Evolutionary conservation across 2,329 filamentous ascomycete genomes (phyloP), one percentile per base, ranked within the genome.

Genomic region (Rhytidhysteron rufulum): DNA sequence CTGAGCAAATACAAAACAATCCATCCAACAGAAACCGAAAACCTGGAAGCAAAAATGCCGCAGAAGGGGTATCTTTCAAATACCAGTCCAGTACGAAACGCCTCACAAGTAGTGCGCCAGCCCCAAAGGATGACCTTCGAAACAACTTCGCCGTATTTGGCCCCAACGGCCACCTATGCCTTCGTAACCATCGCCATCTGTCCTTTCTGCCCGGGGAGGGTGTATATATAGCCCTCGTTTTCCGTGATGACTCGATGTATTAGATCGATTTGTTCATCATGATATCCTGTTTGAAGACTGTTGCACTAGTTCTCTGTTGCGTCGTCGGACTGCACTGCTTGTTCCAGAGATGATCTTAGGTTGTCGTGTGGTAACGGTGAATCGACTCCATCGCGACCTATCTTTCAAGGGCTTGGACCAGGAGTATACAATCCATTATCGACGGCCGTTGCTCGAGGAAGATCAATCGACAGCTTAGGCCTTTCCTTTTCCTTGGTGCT

Each of bases 341-440:
- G n/a, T n/a, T n/a, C n/a, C n/a, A n/a, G n/a, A n/a, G n/a, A n/a
- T n/a, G n/a, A n/a, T n/a, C n/a, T n/a, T n/a, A n/a, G n/a, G n/a
- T n/a, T n/a, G n/a, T n/a, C n/a, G n/a, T n/a, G n/a, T n/a, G n/a
- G n/a, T n/a, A n/a, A n/a, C n/a, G n/a, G n/a, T n/a, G n/a, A n/a
- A n/a, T n/a, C n/a, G n/a, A n/a, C n/a, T n/a, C n/a, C n/a, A n/a
- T n/a, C n/a, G n/a, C n/a, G n/a, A 27, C 24, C n/a, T 33, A 13
- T 4, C 18, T 19, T 5, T 58, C 48, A 65, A 30, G 63, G 63
- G 47, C 62, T 66, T n/a, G 62, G 63, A 38, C 63, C 62, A 7
- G 63, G 63, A n/a, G 63, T 66, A 35, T 61, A 56, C 27, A 61
- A 44, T 16, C 63, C 63, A 36, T 58, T 42, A 32, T 41, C 48